Conservation (phyloP, 345 rosid genomes). For the Eucalyptus cloeziana region DNA sequence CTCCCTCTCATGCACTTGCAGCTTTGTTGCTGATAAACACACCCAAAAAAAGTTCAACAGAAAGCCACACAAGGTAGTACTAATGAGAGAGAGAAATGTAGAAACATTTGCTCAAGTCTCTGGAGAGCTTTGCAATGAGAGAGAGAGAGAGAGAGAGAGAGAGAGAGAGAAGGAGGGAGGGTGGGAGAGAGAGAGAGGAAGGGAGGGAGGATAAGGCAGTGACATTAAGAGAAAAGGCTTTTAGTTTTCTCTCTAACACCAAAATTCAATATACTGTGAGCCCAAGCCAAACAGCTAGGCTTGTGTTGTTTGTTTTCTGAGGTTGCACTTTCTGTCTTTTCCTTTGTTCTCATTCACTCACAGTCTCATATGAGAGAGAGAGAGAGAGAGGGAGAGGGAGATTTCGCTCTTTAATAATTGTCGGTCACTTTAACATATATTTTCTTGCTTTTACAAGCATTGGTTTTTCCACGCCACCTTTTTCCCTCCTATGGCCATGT, state of each 20-base stretch:
- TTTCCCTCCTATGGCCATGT: background rate
- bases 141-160: background rate
- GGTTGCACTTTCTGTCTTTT: constrained; percentile 47
- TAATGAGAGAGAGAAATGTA: background rate
- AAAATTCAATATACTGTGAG: background rate
- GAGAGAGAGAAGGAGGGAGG: background rate
- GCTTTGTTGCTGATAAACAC: background rate
- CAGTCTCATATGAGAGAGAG: background rate
- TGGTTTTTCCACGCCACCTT: constrained; percentile 8
- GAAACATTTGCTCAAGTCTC: background rate
- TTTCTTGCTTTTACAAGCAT: background rate
- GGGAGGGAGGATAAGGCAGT: constrained; percentile 14
- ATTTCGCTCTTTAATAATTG: background rate
- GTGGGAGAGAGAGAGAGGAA: background rate
- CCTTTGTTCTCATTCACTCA: constrained; percentile 9
- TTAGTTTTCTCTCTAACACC: background rate
- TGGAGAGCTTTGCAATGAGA: background rate
- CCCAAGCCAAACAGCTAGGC: constrained; percentile 2
- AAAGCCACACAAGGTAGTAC: background rate
- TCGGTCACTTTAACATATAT: background rate
- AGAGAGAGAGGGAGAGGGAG: background rate
- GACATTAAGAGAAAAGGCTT: background rate
- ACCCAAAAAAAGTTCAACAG: background rate
- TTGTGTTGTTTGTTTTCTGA: constrained; percentile 5
- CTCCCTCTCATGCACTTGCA: background rate